Evolutionary conservation across 1,139 yeast species (phyloP), one percentile per base, ranked within the genome.

Genomic region (Blastobotrys illinoisensis): DNA sequence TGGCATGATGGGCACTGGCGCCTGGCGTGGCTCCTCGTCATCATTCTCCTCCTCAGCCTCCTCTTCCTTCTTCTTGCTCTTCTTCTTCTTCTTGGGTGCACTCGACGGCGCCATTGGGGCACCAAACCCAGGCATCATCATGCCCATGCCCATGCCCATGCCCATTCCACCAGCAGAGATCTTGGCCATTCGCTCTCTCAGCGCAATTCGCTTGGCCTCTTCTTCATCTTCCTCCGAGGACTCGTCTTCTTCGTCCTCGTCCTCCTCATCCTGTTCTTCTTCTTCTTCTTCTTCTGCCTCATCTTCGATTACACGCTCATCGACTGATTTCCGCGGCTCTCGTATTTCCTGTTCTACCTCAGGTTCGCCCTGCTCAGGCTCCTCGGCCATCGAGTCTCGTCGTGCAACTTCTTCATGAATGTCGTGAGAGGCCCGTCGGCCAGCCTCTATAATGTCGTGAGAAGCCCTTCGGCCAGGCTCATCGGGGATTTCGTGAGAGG

Each of bases 101-200:
- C 46, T 36, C 9, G 74, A 61, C 1, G 76, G 65, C 3, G 57
- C 51, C 48, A 54, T 53, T 24, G 64, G 63, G n/a, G 76, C 66
- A 46, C 66, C 61, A 9, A 70, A 60, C 9, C 65, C 71, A 5
- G 64, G 62, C 66, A 69, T 65, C 59, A 63, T 55, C n/a, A 69
- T 69, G 47, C 62, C 70, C 47, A 66, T 81, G 73, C 66, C 83
- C 74, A 70, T 79, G 73, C 51, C 85, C 85, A 62, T 79, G 70
- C 95, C 95, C 67, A 95, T 85, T 13, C 96, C 97, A 16, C 91
- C 91, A 19, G 49, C 54, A 0, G 98, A 88, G 23, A 95, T 80
- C 64, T 86, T 89, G 18, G 99, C 99, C 97, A 93, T 93, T 61
- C 98, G 81, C 62, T 88, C 97, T 36, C 96, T 85, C 55, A 93